These are phyloP conservation scores for Phialophora verrucosa DNA, from an alignment of 2,329 filamentous ascomycete species.

Conservation along the genomic window DNA sequence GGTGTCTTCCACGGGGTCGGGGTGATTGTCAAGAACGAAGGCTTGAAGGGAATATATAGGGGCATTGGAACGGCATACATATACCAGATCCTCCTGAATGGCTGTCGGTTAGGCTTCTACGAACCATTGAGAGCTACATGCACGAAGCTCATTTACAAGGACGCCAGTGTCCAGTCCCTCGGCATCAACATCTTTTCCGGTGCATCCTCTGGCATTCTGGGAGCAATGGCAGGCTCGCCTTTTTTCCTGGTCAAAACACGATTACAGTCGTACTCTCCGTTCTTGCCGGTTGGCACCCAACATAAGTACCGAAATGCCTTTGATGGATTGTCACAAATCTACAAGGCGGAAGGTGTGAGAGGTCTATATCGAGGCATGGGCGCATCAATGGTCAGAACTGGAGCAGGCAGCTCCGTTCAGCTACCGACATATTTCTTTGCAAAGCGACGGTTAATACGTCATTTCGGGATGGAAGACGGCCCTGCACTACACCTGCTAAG, in stretches of 20 bases:
- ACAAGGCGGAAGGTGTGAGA: constrained; percentile 72
- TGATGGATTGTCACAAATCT: constrained; percentile 83
- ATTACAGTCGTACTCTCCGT: constrained; percentile 90
- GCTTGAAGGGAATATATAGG: constrained; percentile 80
- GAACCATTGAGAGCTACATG: constrained; percentile 83
- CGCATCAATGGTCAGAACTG: constrained; percentile 93
- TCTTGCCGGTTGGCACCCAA: constrained; percentile 94
- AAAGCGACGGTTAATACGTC: constrained; percentile 80
- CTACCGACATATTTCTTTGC: constrained; percentile 98
- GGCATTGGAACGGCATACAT: constrained; percentile 91
- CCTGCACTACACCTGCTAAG: constrained; percentile 86
- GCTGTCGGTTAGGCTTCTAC: constrained; percentile 96
- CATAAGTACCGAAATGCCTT: constrained; percentile 85
- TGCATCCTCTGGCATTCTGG: constrained; percentile 85
- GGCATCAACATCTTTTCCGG: constrained; percentile 93
- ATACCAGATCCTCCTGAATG: constrained; percentile 95
- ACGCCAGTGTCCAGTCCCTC: constrained; percentile 78
- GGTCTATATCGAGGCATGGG: constrained; percentile 90
- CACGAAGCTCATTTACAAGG: constrained; percentile 71
- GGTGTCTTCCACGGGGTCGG: constrained; percentile 90
- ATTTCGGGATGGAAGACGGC: constrained; percentile 88
- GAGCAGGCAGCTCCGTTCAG: constrained; percentile 94
- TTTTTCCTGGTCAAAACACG: constrained; percentile 99
- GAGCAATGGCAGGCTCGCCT: constrained; percentile 88
- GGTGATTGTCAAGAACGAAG: constrained; percentile 91